Evolutionary conservation across 2,329 filamentous ascomycete species (phyloP).

Genomic region (Verticillium klebahnii): DNA sequence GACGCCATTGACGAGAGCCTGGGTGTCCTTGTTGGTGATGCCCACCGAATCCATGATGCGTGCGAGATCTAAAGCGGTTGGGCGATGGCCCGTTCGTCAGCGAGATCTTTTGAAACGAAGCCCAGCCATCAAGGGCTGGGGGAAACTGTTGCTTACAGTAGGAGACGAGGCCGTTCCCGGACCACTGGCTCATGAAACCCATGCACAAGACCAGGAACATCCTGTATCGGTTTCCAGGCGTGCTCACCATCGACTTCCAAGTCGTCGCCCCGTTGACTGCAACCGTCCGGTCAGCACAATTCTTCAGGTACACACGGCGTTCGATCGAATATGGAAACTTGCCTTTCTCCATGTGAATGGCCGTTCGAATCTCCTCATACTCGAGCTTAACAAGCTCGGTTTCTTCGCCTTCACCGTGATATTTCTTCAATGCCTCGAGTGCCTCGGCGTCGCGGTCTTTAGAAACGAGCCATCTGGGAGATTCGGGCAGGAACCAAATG

Average conservation of each 20-base stretch:
- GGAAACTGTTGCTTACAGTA: conserved; percentile 12
- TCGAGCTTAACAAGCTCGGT: conserved; percentile 44
- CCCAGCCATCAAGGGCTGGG: conserved; percentile 12
- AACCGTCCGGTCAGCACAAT: conserved; percentile 8
- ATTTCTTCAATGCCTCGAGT: conserved; percentile 44
- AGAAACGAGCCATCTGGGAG: conserved; percentile 30
- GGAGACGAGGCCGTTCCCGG: conserved; percentile 21
- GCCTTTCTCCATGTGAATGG: conserved; percentile 33
- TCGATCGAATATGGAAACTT: conserved; percentile 11
- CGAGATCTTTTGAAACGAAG: too few relatives aligned
- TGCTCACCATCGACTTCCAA: conserved; percentile 28
- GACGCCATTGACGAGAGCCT: conserved; percentile 22
- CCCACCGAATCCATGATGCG: conserved; percentile 23
- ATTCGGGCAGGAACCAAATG: conserved; percentile 4
- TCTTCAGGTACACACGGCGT: too few relatives aligned
- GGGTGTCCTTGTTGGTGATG: conserved; percentile 21
- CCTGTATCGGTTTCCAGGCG: conserved; percentile 31
- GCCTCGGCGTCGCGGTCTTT: conserved; percentile 45
- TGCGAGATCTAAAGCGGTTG: conserved; percentile 14
- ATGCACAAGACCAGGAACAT: conserved; percentile 37
- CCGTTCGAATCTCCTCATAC: conserved; percentile 44
- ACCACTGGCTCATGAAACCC: conserved; percentile 37
- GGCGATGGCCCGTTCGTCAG: not conserved
- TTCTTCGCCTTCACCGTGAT: conserved; percentile 46
- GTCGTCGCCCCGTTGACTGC: conserved; percentile 20